phyloP scores from a whole-genome alignment of 345 rosid genomes.

The Moringa oleifera region DNA sequence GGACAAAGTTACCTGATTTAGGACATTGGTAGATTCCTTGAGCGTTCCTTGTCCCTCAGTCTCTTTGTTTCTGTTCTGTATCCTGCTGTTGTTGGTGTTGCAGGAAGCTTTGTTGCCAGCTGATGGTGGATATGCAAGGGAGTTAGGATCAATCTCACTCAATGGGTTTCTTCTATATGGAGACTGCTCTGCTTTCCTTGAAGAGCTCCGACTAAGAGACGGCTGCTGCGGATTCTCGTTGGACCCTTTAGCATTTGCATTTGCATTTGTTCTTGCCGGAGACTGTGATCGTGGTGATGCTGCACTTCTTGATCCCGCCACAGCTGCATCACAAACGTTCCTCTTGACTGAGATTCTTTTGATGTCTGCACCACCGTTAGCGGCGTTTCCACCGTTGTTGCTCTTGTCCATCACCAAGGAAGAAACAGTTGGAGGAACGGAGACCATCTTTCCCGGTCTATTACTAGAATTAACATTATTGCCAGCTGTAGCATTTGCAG shows the following conservation, averaged over 20 bases:
- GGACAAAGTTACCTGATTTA: slow-evolving; percentile 27
- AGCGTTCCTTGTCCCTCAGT: slow-evolving; percentile 19
- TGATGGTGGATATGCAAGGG: slow-evolving; percentile 36
- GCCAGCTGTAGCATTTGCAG: slow-evolving; percentile 10
- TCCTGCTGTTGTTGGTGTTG: slow-evolving; percentile 20
- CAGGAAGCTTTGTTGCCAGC: slow-evolving; percentile 23
- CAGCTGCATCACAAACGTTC: slow-evolving; percentile 35
- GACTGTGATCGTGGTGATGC: slow-evolving; percentile 86
- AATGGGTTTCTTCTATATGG: slow-evolving; percentile 73
- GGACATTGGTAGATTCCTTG: slow-evolving; percentile 26
- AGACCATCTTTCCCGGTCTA: slow-evolving; percentile 66
- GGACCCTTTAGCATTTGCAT: slow-evolving; percentile 5
- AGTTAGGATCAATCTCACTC: slow-evolving; percentile 60
- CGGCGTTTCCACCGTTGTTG: slow-evolving; percentile 23
- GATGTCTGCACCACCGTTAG: slow-evolving; percentile 7
- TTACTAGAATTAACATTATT: slow-evolving; percentile 18
- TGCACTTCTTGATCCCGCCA: slow-evolving; percentile 23
- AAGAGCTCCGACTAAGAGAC: slow-evolving; percentile 57
- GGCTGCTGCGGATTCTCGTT: slow-evolving; percentile 44
- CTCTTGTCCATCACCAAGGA: slow-evolving; percentile 38
- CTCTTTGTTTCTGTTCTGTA: slow-evolving; percentile 24
- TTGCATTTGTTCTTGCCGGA: slow-evolving; percentile 45
- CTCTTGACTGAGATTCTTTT: slow-evolving; percentile 69
- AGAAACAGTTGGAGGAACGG: slow-evolving; percentile 80
- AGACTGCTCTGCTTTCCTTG: slow-evolving; percentile 79